phyloP scores from a whole-genome alignment of 768 basidiomycete genomes.

The Suillus brevipes region DNA sequence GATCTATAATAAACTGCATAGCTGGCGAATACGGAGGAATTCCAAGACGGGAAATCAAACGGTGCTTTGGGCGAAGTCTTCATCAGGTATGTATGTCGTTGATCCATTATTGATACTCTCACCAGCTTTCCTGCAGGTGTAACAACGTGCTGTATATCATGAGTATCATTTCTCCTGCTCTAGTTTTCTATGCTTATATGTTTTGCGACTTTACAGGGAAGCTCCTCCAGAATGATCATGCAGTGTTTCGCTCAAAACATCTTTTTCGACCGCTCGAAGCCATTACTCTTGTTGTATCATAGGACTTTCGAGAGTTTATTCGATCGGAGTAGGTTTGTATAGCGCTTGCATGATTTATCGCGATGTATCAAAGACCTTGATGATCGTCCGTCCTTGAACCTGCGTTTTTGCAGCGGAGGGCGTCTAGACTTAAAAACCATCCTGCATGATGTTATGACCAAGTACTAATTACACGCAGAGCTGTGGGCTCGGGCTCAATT shows the following conservation, averaged over 20 bases:
- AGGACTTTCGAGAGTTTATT: neutral
- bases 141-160: slow-evolving; percentile 97
- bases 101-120: neutral
- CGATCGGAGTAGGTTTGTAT: neutral
- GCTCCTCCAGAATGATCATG: slow-evolving; percentile 52
- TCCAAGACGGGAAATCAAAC: slow-evolving; percentile 92
- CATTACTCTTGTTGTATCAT: slow-evolving; percentile 4
- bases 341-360: neutral
- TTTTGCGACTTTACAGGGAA: slow-evolving; percentile 61
- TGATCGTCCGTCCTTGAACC: neutral
- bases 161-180: slow-evolving; percentile 45
- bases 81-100: slow-evolving; percentile 68
- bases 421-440: neutral
- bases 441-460: neutral
- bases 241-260: neutral
- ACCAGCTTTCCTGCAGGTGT: slow-evolving; percentile 51
- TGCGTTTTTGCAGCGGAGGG: neutral
- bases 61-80: slow-evolving; percentile 99
- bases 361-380: neutral
- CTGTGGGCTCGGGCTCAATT: neutral
- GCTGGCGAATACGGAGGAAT: slow-evolving; percentile 99
- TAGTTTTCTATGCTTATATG: slow-evolving; percentile 20
- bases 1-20: slow-evolving; percentile 31
- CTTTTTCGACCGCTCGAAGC: neutral
- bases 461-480: neutral